A percentile compares a stretch with the other conserved stretches of the same genome.
phyloP scores from a whole-genome alignment of 1,284 basidiomycete genomes.

The Cyathus olla region DNA sequence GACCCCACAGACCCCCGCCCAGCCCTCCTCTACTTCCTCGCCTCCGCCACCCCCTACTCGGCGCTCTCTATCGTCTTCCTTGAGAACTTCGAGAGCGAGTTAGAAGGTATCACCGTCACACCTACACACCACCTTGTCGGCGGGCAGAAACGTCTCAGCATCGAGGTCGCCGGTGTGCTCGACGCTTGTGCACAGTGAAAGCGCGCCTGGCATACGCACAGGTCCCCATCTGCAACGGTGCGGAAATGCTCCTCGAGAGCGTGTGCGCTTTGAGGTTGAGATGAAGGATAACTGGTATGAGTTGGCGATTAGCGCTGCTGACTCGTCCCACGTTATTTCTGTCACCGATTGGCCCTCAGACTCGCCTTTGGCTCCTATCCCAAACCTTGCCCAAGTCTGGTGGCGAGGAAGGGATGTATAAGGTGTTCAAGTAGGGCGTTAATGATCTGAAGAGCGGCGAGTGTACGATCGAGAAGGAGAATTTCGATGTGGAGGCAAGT shows the following conservation, averaged over 20 bases:
- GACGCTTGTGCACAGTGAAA: constrained; percentile 81
- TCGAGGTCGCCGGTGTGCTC: constrained; percentile 69
- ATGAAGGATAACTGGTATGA: constrained; percentile 92
- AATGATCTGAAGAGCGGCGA: constrained; percentile 80
- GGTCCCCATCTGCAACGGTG: constrained; percentile 67
- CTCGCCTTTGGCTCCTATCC: constrained; percentile 52
- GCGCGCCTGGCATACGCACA: constrained; percentile 79
- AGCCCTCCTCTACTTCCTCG: constrained; percentile 82
- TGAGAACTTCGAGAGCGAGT: constrained; percentile 60
- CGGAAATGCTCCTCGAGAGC: constrained; percentile 66
- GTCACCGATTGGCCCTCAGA: constrained; percentile 90
- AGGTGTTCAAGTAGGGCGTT: constrained; percentile 79
- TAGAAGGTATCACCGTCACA: constrained; percentile 62
- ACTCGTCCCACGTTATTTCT: constrained; percentile 79
- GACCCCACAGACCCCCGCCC: constrained; percentile 57
- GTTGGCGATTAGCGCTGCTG: constrained; percentile 70
- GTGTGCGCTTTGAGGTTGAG: constrained; percentile 88
- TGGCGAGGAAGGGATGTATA: constrained; percentile 64
- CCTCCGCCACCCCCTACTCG: constrained; percentile 74
- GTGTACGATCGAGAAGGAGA: constrained; percentile 68
- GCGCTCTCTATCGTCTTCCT: constrained; percentile 61
- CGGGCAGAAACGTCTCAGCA: constrained; percentile 43
- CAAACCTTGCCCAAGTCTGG: too few species aligned
- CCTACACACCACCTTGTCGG: constrained; percentile 60
- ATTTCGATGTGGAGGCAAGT: constrained; percentile 79